These are phyloP conservation scores for Cladophialophora carrionii DNA, from an alignment of 2,329 filamentous ascomycete genomes.

Conservation along the genomic window DNA sequence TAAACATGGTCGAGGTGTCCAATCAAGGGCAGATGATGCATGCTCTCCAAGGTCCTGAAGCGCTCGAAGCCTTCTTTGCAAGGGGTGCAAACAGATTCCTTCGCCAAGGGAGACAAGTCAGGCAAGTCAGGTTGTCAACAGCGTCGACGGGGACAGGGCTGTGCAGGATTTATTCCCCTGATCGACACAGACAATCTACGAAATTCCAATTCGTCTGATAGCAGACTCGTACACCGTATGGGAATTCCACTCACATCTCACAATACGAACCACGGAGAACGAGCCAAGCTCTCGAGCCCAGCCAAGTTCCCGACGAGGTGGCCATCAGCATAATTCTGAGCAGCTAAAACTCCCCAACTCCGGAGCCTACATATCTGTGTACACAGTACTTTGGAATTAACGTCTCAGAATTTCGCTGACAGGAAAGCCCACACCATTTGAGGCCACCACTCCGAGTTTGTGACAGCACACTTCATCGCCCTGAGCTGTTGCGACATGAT, in stretches of 20 bases:
- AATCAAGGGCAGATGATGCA: slow-evolving; percentile 7
- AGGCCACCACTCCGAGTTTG: not conserved
- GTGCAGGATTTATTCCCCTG: not conserved
- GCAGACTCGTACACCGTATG: not conserved
- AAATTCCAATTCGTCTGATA: not conserved
- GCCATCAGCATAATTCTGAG: not conserved
- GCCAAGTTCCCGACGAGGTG: not conserved
- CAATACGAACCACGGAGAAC: not conserved
- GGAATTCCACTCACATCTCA: not conserved
- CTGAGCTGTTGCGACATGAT: not conserved
- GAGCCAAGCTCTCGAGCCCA: not conserved
- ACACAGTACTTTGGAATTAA: not conserved
- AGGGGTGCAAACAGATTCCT: not conserved
- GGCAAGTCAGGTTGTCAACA: not conserved
- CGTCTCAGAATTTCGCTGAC: not conserved
- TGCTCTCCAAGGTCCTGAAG: not conserved
- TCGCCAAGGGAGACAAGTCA: not conserved
- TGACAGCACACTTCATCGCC: not conserved
- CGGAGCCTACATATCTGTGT: not conserved
- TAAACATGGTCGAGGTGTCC: not conserved
- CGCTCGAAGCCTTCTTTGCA: not conserved
- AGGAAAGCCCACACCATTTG: not conserved
- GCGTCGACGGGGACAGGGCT: not conserved
- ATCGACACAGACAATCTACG: slow-evolving; percentile 4
- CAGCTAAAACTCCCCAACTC: not conserved